These are phyloP conservation scores for Elsinoe necatrix DNA, from an alignment of 2,329 filamentous ascomycete species.

Conservation along the genomic window DNA sequence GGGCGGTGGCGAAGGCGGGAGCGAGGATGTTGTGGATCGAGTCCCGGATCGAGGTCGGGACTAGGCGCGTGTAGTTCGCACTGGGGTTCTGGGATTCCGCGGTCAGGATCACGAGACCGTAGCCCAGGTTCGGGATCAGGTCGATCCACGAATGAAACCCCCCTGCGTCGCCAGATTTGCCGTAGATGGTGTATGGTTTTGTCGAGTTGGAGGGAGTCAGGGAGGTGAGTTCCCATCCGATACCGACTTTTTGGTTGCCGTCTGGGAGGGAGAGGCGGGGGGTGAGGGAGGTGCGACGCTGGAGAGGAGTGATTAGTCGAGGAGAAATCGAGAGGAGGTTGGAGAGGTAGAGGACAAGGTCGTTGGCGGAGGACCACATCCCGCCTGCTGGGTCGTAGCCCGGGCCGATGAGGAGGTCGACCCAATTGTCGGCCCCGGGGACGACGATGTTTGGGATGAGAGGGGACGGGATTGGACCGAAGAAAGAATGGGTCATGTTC, in stretches of 20 bases:
- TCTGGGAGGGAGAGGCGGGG: background rate
- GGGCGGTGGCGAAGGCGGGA: background rate
- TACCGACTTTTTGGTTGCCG: constrained; percentile 2
- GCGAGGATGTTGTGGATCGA: background rate
- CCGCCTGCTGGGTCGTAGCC: constrained; percentile 14
- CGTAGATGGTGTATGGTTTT: background rate
- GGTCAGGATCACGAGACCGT: background rate
- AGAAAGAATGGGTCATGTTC: background rate
- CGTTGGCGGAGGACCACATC: constrained; percentile 5
- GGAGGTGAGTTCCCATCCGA: background rate
- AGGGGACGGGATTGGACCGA: constrained; percentile 1
- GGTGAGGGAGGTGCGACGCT: background rate
- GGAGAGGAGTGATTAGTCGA: background rate
- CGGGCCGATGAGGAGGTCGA: constrained; percentile 1
- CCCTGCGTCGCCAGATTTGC: constrained; percentile 1
- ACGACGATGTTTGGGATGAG: background rate
- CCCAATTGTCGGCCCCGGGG: constrained; percentile 3
- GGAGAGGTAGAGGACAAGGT: background rate
- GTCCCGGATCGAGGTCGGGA: background rate
- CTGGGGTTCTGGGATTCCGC: background rate
- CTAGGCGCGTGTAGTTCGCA: background rate
- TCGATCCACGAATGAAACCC: constrained; percentile 5
- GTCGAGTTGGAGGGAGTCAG: background rate
- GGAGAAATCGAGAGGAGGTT: background rate
- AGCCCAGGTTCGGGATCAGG: background rate